Percentiles rank a stretch among this genome's conserved stretches.
phyloP scores from a whole-genome alignment of 208 protist genomes.

The Naegleria fowleri region DNA sequence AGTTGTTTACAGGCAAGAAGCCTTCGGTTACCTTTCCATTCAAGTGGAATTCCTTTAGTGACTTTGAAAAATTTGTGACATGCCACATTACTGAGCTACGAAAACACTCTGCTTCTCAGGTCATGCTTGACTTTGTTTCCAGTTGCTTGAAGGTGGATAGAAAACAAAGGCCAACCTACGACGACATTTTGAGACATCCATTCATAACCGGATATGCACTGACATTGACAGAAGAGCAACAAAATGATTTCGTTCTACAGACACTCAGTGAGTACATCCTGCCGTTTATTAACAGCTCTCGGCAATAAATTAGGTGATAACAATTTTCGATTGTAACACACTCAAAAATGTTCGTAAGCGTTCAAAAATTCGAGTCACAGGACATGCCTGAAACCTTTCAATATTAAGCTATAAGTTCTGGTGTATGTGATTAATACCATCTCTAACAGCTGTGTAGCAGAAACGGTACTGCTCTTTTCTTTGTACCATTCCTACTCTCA shows the following conservation, averaged over 20 bases:
- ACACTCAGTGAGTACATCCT: no score
- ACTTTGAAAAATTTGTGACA: neutral
- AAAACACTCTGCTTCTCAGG: neutral
- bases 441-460: neutral
- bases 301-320: no score
- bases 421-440: neutral
- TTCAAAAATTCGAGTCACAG: no score
- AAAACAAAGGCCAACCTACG: neutral
- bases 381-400: no score
- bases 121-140: neutral
- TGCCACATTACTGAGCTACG: no score
- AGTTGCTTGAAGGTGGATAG: neutral
- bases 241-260: no score
- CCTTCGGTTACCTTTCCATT: neutral
- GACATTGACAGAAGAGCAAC: no score
- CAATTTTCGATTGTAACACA: no score
- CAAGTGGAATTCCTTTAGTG: neutral
- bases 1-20: neutral
- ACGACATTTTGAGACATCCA: neutral
- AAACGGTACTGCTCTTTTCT: conserved; percentile 12
- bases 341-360: no score
- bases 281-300: no score
- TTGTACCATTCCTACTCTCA: conserved; percentile 16
- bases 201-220: neutral
- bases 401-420: neutral